Base-by-base conservation (phyloP, 768 basidiomycete species). In the Xerocomus spinulosus region DNA sequence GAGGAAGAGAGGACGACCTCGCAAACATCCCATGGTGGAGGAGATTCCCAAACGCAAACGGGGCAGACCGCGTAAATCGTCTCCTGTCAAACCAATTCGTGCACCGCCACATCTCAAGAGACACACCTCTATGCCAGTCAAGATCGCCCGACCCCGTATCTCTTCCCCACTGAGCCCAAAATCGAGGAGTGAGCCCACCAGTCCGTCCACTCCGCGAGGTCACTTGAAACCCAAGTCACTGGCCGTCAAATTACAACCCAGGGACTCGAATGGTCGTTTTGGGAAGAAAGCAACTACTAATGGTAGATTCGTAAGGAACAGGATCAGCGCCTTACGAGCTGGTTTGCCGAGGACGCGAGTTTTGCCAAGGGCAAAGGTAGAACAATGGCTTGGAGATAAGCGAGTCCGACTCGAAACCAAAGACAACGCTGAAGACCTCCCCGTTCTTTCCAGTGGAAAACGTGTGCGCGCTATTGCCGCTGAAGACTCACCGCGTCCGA, bases 231-330 rank as follows among this genome's bases (percentile, higher is more conserved):
- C 74, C 25, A 72, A 75, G 56, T 72, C 74, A 3, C 63, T 74
- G 14, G 73, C 74, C 6, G 65, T 72, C 28, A 70, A 76, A 34
- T 62, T 66, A 10, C 84, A 86, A 56, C 84, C 84, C 2, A 73
- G 84, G 48, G 77, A 80, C 44, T 67, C 66, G 15, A 84, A 85
- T 52, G 84, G 84, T 35, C 73, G 82, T 15, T 86, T 87, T 53
- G 82, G 82, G 29, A 81, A 77, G 69, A 84, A 85, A 61, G 71
- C 68, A 29, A 68, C 67, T 15, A 76, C 73, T 12, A 72, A 76
- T 40, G 74, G 75, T 42, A 70, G 64, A 57, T 71, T 67, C 46
- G 59, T 69, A 50, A 70, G 73, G 56, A 73, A 64, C 59, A 61
- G 66, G 42, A 47, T 63, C 44, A 32, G 52, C 28, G 39, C 32